Conservation (phyloP, 768 basidiomycete genomes). For the Mycena polygramma region DNA sequence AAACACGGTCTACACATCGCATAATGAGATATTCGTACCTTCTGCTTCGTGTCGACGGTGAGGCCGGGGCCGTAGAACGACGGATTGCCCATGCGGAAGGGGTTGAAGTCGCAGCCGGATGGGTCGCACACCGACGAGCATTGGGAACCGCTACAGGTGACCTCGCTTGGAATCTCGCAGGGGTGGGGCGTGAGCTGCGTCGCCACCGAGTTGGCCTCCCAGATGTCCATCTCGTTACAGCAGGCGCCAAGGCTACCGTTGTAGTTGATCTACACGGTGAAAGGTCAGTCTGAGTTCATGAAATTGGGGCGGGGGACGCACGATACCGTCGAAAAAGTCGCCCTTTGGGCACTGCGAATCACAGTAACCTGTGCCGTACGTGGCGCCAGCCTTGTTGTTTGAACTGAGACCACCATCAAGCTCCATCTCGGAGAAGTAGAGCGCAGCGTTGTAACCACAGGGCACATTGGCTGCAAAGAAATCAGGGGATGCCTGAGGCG, state of each 20-base stretch:
- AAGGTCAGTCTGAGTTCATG: no score
- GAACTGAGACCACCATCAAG: constrained; percentile 55
- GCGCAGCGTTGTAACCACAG: constrained; percentile 61
- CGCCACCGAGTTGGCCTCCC: constrained; percentile 55
- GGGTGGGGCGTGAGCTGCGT: constrained; percentile 54
- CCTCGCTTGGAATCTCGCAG: constrained; percentile 49
- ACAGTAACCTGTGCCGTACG: constrained; percentile 62
- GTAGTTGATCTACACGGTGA: constrained; percentile 42
- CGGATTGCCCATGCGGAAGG: constrained; percentile 58
- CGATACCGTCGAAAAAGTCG: constrained; percentile 60
- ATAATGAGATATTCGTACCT: no score
- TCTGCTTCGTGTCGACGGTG: constrained; percentile 54
- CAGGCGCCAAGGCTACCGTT: constrained; percentile 52
- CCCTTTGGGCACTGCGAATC: constrained; percentile 61
- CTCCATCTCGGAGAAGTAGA: constrained; percentile 61
- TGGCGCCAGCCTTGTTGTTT: constrained; percentile 57
- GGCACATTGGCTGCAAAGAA: constrained; percentile 51
- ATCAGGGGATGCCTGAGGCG: no score
- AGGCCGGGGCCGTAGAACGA: constrained; percentile 54
- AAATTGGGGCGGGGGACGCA: constrained; percentile 12
- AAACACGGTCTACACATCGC: no score
- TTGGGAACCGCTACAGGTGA: constrained; percentile 47
- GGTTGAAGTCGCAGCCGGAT: constrained; percentile 64
- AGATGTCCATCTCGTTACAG: constrained; percentile 58
- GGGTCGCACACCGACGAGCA: constrained; percentile 53